Conservation (phyloP, 129 eudicot species). For the Saussurea involucrata region DNA sequence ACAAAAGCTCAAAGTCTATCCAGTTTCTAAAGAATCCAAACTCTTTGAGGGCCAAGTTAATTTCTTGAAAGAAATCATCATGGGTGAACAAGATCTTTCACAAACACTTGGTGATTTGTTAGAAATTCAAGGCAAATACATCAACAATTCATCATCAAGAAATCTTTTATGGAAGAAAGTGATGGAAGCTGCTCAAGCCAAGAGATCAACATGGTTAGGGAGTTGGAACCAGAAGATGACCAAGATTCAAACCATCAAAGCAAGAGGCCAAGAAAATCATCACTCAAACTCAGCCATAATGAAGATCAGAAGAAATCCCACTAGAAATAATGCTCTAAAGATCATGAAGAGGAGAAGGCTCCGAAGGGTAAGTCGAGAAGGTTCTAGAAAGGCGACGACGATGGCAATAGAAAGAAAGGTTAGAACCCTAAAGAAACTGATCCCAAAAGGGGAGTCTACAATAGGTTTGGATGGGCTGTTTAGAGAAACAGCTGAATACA, state of each 20-base stretch:
- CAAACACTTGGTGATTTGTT: conserved; percentile 33
- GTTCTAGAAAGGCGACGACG: conserved; percentile 19
- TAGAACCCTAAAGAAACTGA: conserved; percentile 49
- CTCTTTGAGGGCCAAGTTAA: conserved; percentile 14
- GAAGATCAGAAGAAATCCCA: conserved; percentile 12
- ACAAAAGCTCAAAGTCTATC: conserved; percentile 15
- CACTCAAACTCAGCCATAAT: not conserved
- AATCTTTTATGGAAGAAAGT: conserved; percentile 34
- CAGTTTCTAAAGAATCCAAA: not conserved
- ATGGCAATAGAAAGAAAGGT: conserved; percentile 45
- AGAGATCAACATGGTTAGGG: conserved; percentile 24
- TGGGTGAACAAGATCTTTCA: conserved; percentile 38
- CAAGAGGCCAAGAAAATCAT: not conserved
- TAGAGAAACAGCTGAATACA: conserved; percentile 81
- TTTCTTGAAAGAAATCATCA: conserved; percentile 12
- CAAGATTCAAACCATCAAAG: not conserved
- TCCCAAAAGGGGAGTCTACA: conserved; percentile 37
- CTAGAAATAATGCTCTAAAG: conserved; percentile 12
- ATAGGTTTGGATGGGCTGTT: conserved; percentile 62
- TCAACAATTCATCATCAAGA: conserved; percentile 18
- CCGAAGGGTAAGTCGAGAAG: conserved; percentile 18
- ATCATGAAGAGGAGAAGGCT: conserved; percentile 31
- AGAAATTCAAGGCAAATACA: conserved; percentile 27
- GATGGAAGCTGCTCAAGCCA: conserved; percentile 34
- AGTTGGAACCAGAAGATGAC: conserved; percentile 31